Conservation (phyloP, 371 early-diverging fungal genomes). For the Saksenaea oblongispora region DNA sequence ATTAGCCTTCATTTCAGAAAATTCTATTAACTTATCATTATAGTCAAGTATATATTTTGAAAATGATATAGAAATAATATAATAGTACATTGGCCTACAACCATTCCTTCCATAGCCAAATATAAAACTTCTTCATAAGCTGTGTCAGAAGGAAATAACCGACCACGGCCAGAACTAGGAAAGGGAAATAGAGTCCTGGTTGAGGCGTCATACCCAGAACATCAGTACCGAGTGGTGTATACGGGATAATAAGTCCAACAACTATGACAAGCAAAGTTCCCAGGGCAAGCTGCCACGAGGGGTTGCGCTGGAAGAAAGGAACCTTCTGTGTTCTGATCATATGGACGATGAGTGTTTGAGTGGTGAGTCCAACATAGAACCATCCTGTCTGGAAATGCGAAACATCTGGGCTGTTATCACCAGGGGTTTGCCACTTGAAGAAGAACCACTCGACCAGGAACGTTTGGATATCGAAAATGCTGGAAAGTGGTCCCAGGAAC, state of each 20-base stretch:
- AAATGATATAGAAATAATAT: no score
- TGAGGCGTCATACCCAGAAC: constrained; percentile 18
- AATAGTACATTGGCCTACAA: background rate
- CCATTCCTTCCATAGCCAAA: constrained; percentile 15
- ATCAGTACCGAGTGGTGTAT: constrained; percentile 14
- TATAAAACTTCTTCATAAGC: constrained; percentile 12
- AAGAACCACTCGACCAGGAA: constrained; percentile 35
- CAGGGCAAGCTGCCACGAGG: constrained; percentile 15
- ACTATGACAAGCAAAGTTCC: background rate
- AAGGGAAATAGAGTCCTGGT: constrained; percentile 28
- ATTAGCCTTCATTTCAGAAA: no score
- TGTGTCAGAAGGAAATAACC: constrained; percentile 32
- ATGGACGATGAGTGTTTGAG: constrained; percentile 40
- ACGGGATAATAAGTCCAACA: constrained; percentile 15
- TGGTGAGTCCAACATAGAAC: constrained; percentile 37
- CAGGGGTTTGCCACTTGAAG: constrained; percentile 26
- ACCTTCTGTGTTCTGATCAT: constrained; percentile 44
- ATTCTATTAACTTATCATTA: no score
- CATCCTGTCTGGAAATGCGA: constrained; percentile 32
- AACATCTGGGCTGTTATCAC: constrained; percentile 1
- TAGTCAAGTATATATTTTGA: no score
- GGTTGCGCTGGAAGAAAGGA: constrained; percentile 30
- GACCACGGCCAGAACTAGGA: constrained; percentile 22
- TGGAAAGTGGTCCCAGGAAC: constrained; percentile 40
- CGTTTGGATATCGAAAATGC: constrained; percentile 39